phyloP scores from a whole-genome alignment of 179 eudicot species.

The Patellifolia procumbens region DNA sequence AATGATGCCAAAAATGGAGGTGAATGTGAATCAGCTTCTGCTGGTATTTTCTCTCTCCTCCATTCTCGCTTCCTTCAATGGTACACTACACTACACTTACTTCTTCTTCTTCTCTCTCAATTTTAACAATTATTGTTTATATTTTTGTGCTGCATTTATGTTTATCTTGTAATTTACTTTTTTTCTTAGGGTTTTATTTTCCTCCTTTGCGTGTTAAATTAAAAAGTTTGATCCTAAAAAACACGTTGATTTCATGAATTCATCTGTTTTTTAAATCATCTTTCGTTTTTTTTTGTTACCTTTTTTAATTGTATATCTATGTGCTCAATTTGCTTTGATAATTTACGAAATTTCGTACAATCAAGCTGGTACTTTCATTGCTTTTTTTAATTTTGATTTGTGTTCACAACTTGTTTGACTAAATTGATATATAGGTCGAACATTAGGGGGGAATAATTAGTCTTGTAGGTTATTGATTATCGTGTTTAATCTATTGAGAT shows the following conservation, averaged over 20 bases:
- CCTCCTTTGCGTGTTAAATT: conserved; percentile 42
- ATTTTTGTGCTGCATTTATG: background rate
- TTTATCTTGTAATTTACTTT: background rate
- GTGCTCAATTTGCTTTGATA: conserved; percentile 1
- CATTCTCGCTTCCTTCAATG: conserved; percentile 19
- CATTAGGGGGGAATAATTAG: conserved; percentile 16
- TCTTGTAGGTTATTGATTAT: conserved; percentile 4
- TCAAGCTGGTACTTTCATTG: conserved; percentile 17
- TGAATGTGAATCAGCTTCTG: conserved; percentile 3
- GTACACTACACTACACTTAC: conserved; percentile 1
- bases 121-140: background rate
- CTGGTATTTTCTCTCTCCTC: conserved; percentile 14
- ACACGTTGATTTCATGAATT: conserved; percentile 32
- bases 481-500: background rate
- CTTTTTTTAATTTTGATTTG: background rate
- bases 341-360: conserved; percentile 4
- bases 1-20: conserved; percentile 1
- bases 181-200: background rate
- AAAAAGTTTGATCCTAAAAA: conserved; percentile 21
- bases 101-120: no score
- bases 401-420: background rate
- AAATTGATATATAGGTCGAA: conserved; percentile 15
- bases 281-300: background rate
- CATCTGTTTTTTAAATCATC: background rate
- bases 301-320: conserved; percentile 13